A percentile compares a stretch with the other conserved stretches of the same genome.
These are phyloP conservation scores for Ascobolus immersus DNA, from an alignment of 495 filamentous ascomycete species.

Conservation along the genomic window DNA sequence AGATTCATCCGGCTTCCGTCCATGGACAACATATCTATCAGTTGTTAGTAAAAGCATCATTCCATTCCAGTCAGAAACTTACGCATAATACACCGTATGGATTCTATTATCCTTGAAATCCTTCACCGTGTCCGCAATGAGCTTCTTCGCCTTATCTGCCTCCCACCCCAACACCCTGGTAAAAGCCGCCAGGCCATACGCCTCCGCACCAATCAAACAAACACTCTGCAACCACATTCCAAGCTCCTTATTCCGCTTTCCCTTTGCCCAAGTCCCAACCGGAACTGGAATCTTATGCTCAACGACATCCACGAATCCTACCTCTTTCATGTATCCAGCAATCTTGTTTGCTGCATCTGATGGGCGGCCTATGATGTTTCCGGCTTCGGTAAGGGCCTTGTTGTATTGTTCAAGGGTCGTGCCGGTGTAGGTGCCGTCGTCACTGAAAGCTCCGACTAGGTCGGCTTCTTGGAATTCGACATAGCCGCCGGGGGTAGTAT, in stretches of 20 bases:
- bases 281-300: too few relatives aligned
- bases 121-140: background rate
- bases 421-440: slow-evolving; percentile 21
- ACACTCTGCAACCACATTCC: background rate
- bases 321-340: slow-evolving; percentile 5
- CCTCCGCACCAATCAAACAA: background rate
- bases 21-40: too few relatives aligned
- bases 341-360: background rate
- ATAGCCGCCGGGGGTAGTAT: slow-evolving; percentile 21
- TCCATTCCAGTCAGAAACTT: background rate
- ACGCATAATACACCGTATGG: background rate
- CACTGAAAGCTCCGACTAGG: slow-evolving; percentile 17
- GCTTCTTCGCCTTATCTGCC: background rate
- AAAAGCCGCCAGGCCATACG: background rate
- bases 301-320: too few relatives aligned
- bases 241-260: background rate
- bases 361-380: slow-evolving; percentile 9
- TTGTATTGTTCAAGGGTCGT: slow-evolving; percentile 16
- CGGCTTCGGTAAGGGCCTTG: slow-evolving; percentile 12
- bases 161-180: background rate
- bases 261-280: slow-evolving; percentile 3
- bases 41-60: too few relatives aligned
- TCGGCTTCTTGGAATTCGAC: slow-evolving; percentile 28
- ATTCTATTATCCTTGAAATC: background rate
- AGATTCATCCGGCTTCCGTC: too few relatives aligned